These are phyloP conservation scores for Cladosporium phlei DNA, from an alignment of 2,329 filamentous ascomycete species.

Conservation along the genomic window DNA sequence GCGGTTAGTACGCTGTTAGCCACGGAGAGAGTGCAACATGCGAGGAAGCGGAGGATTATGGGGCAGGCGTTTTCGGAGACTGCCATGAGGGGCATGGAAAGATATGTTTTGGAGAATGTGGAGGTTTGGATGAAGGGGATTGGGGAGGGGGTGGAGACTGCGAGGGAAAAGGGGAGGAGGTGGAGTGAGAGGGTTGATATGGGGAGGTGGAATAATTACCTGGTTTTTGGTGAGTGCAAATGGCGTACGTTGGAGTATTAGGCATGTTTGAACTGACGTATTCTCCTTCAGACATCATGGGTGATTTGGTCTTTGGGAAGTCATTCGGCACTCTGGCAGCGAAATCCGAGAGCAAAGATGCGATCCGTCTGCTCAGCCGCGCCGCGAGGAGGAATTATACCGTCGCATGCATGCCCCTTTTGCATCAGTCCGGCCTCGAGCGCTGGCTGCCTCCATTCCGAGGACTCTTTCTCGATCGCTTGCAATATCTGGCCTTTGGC, in stretches of 20 bases:
- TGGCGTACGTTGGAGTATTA: background rate
- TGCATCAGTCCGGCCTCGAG: constrained; percentile 22
- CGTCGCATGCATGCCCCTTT: constrained; percentile 30
- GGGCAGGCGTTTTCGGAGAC: constrained; percentile 41
- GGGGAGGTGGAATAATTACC: constrained; percentile 2
- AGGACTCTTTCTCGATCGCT: constrained; percentile 22
- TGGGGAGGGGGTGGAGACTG: constrained; percentile 11
- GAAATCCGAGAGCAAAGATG: constrained; percentile 31
- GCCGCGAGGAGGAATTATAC: constrained; percentile 44
- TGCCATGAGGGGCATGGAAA: constrained; percentile 22
- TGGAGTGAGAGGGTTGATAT: background rate
- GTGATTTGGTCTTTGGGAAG: constrained; percentile 42
- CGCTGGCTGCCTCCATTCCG: constrained; percentile 22
- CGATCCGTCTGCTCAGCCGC: constrained; percentile 39
- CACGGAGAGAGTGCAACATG: constrained; percentile 42
- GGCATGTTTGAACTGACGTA: background rate
- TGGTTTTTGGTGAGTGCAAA: background rate
- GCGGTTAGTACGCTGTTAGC: constrained; percentile 41
- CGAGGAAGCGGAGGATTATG: constrained; percentile 42
- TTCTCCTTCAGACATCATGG: constrained; percentile 42
- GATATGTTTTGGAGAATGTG: constrained; percentile 23
- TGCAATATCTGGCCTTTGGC: constrained; percentile 26
- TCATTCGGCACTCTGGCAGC: constrained; percentile 25
- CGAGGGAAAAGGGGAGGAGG: background rate
- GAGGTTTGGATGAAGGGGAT: constrained; percentile 17